phyloP scores from a whole-genome alignment of 495 filamentous ascomycete genomes.

The Neurospora africana region DNA sequence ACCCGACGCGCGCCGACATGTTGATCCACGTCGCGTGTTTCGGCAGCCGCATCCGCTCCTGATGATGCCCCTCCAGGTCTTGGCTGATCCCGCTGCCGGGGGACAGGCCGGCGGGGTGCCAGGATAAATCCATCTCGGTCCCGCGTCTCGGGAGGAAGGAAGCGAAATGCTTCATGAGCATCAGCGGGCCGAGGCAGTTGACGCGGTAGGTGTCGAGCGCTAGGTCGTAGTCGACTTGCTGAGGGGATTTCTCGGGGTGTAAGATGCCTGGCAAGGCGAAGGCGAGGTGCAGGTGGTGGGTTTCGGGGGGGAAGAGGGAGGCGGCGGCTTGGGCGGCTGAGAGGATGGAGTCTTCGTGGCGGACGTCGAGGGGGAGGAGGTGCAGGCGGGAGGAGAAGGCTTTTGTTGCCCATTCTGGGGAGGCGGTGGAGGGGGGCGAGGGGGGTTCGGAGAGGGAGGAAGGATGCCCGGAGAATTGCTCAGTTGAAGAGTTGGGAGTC shows the following conservation, averaged over 20 bases:
- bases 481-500: neutral
- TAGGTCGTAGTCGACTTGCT: constrained; percentile 44
- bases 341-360: constrained; percentile 39
- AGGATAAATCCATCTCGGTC: constrained; percentile 7
- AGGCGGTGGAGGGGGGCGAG: constrained; percentile 26
- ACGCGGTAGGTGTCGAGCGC: constrained; percentile 53
- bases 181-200: constrained; percentile 62
- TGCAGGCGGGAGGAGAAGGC: constrained; percentile 14
- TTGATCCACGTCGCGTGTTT: constrained; percentile 51
- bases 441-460: constrained; percentile 45
- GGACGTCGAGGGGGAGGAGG: constrained; percentile 20
- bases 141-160: constrained; percentile 51
- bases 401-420: neutral
- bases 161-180: constrained; percentile 66
- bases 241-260: constrained; percentile 61
- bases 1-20: constrained; percentile 70
- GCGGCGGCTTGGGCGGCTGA: constrained; percentile 31
- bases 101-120: neutral
- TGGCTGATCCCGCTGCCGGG: neutral
- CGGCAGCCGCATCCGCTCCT: constrained; percentile 1
- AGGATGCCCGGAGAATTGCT: neutral
- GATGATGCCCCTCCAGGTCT: neutral
- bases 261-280: constrained; percentile 65
- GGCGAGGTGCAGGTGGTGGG: constrained; percentile 53
- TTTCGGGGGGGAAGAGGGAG: constrained; percentile 35